These are phyloP conservation scores for Avena insularis DNA, from an alignment of 176 grass and related monocot species.

Conservation along the genomic window DNA sequence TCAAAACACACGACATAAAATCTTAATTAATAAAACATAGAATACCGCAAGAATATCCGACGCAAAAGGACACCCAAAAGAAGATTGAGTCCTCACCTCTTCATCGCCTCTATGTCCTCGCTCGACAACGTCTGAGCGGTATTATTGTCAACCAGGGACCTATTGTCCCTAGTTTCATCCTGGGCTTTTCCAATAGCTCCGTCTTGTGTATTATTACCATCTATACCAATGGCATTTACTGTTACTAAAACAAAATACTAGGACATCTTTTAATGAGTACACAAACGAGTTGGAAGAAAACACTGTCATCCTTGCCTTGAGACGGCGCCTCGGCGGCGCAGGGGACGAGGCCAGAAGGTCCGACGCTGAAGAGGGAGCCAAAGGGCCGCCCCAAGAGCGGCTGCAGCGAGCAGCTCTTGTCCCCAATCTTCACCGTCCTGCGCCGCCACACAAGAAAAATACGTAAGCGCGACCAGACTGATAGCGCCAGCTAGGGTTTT, in stretches of 20 bases:
- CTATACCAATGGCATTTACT: conserved; percentile 35
- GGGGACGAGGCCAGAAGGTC: conserved; percentile 40
- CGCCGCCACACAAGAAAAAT: neutral
- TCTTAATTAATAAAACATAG: neutral
- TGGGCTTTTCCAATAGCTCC: conserved; percentile 35
- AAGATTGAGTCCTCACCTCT: conserved; percentile 54
- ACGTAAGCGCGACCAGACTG: neutral
- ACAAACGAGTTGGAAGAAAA: neutral
- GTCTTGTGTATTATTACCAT: conserved; percentile 44
- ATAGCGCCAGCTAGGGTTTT: neutral
- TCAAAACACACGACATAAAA: neutral
- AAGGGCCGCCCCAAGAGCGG: conserved; percentile 84
- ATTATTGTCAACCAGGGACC: conserved; percentile 89
- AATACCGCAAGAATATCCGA: neutral
- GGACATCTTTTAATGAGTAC: neutral
- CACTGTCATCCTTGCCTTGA: conserved; percentile 3
- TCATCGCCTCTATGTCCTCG: conserved; percentile 90
- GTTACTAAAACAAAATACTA: neutral
- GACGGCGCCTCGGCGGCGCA: conserved; percentile 30
- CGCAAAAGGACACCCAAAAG: neutral
- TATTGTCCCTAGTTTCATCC: conserved; percentile 79
- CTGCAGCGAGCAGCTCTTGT: conserved; percentile 73
- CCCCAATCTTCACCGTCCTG: conserved; percentile 92
- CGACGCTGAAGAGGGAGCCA: conserved; percentile 49
- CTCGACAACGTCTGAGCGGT: conserved; percentile 88